Percentiles rank a stretch among this genome's conserved stretches.
phyloP scores from a whole-genome alignment of 179 eudicot species.

The Heliamphora pulchella region DNA sequence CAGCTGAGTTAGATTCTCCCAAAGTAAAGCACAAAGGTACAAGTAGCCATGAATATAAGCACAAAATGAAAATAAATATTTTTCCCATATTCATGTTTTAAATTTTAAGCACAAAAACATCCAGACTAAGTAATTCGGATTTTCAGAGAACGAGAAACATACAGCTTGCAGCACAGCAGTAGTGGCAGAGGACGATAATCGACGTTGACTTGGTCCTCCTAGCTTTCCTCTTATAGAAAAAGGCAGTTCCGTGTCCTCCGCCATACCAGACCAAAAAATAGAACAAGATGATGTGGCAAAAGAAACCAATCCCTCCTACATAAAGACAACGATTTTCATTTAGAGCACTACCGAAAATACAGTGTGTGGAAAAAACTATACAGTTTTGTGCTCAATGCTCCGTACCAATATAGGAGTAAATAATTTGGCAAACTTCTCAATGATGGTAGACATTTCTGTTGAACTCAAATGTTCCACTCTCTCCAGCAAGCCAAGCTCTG shows the following conservation, averaged over 20 bases:
- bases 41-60: not conserved
- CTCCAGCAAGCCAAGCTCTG: slow-evolving; percentile 17
- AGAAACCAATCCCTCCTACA: slow-evolving; percentile 64
- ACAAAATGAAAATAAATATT: not conserved
- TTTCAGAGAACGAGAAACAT: slow-evolving; percentile 24
- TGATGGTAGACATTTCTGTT: slow-evolving; percentile 19
- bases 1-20: not conserved
- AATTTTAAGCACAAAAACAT: not conserved
- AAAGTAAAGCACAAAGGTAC: not conserved
- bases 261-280: slow-evolving; percentile 53
- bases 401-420: slow-evolving; percentile 57
- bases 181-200: slow-evolving; percentile 54
- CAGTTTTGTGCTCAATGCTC: not conserved
- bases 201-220: slow-evolving; percentile 94
- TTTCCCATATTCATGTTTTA: not conserved
- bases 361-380: not conserved
- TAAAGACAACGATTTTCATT: slow-evolving; percentile 7
- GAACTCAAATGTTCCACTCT: slow-evolving; percentile 19
- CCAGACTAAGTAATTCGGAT: not conserved
- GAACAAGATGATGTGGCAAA: slow-evolving; percentile 53
- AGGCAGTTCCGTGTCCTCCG: slow-evolving; percentile 46
- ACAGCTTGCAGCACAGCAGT: slow-evolving; percentile 80
- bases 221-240: slow-evolving; percentile 70
- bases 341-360: not conserved
- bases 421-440: slow-evolving; percentile 41